Percentiles rank a stretch among this genome's conserved stretches.
phyloP scores from a whole-genome alignment of 2,329 filamentous ascomycete genomes.

The Septoria petroselini region DNA sequence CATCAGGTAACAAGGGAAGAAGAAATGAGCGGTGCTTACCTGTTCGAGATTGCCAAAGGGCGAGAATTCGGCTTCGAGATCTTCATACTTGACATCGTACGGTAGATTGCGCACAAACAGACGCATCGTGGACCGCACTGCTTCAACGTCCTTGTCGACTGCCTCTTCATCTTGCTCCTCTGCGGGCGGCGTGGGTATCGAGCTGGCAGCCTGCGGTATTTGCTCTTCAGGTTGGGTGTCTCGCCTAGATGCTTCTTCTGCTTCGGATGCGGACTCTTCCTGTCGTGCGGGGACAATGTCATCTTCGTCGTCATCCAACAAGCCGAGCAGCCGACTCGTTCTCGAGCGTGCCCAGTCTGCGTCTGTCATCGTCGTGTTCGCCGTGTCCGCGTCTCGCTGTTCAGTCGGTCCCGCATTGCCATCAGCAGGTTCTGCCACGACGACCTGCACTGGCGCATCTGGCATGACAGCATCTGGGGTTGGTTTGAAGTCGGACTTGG shows the following conservation, averaged over 20 bases:
- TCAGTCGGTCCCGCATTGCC: not conserved
- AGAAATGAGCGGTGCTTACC: slow-evolving; percentile 58
- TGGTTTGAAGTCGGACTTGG: slow-evolving; percentile 16
- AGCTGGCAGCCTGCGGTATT: slow-evolving; percentile 14
- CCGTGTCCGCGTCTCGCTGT: not conserved
- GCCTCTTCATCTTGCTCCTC: slow-evolving; percentile 41
- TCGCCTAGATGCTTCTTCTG: slow-evolving; percentile 15
- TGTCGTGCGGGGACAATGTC: slow-evolving; percentile 24
- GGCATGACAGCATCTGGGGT: not conserved
- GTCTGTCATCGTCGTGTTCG: slow-evolving; percentile 59
- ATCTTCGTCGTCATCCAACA: slow-evolving; percentile 67
- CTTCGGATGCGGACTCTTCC: slow-evolving; percentile 16
- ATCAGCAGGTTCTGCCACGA: slow-evolving; percentile 22
- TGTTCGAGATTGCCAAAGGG: slow-evolving; percentile 76
- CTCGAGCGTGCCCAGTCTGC: slow-evolving; percentile 88
- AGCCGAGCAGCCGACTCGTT: slow-evolving; percentile 79
- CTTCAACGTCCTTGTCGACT: slow-evolving; percentile 51
- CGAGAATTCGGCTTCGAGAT: slow-evolving; percentile 69
- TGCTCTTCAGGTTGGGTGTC: not conserved
- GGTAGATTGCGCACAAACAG: slow-evolving; percentile 87
- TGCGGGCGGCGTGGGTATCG: slow-evolving; percentile 31
- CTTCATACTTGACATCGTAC: slow-evolving; percentile 73
- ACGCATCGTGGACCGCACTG: slow-evolving; percentile 69
- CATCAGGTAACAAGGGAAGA: slow-evolving; percentile 64
- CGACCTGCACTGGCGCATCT: not conserved